Evolutionary conservation across 192 early-diverging fungal genomes (phyloP).

Genomic region (Entomortierella parvispora): DNA sequence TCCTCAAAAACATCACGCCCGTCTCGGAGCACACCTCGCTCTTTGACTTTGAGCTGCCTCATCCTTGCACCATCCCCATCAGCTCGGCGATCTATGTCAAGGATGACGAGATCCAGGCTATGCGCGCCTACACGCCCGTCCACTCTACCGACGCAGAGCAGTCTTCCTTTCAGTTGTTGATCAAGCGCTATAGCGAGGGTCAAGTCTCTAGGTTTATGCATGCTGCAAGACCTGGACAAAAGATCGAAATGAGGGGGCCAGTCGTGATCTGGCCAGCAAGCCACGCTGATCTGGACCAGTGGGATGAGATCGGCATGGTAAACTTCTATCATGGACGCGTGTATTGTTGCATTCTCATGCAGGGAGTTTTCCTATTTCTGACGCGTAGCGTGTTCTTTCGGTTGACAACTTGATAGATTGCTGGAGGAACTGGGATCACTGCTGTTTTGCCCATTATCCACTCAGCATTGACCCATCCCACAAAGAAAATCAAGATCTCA

Average conservation of each 20-base stretch:
- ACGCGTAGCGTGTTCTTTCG: not conserved
- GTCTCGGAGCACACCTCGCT: slow-evolving; percentile 63
- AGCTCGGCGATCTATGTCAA: slow-evolving; percentile 73
- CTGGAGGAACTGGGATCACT: slow-evolving; percentile 85
- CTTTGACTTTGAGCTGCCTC: slow-evolving; percentile 66
- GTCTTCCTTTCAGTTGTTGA: slow-evolving; percentile 68
- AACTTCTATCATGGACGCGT: not conserved
- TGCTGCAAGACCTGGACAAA: slow-evolving; percentile 60
- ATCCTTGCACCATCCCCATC: slow-evolving; percentile 59
- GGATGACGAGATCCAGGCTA: slow-evolving; percentile 75
- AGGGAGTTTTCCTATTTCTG: slow-evolving; percentile 5
- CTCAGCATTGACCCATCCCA: slow-evolving; percentile 53
- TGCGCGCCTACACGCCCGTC: slow-evolving; percentile 77
- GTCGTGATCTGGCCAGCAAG: slow-evolving; percentile 63
- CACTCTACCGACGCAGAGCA: slow-evolving; percentile 55
- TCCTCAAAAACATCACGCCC: slow-evolving; percentile 52
- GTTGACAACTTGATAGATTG: slow-evolving; percentile 57
- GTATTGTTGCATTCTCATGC: not conserved
- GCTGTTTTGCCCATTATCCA: slow-evolving; percentile 75
- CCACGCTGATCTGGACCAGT: slow-evolving; percentile 41
- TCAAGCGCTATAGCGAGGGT: slow-evolving; percentile 75
- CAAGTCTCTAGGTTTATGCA: slow-evolving; percentile 72
- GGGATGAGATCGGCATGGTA: slow-evolving; percentile 67
- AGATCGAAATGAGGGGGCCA: slow-evolving; percentile 75
- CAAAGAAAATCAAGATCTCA: slow-evolving; percentile 58